Conservation (phyloP, 2,329 filamentous ascomycete genomes). For the Apiospora aurea region DNA sequence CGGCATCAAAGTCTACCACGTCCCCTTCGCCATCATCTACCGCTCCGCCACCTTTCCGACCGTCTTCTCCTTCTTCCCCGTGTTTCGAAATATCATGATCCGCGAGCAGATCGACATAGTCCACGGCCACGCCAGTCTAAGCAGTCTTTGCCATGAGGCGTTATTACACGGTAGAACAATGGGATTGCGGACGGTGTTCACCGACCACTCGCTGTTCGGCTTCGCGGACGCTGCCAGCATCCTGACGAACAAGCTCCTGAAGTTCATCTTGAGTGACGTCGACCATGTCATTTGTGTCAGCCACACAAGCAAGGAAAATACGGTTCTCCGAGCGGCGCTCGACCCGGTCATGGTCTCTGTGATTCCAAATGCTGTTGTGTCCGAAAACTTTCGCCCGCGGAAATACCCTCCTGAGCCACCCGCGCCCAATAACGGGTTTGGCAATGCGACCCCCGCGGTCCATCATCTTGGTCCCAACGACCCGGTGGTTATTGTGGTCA, state of each 20-base stretch:
- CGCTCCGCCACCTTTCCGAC: slow-evolving; percentile 93
- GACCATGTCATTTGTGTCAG: slow-evolving; percentile 99
- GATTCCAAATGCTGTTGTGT: slow-evolving; percentile 96
- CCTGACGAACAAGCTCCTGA: slow-evolving; percentile 94
- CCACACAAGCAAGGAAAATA: slow-evolving; percentile 99
- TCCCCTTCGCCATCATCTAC: slow-evolving; percentile 95
- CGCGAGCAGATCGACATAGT: slow-evolving; percentile 96
- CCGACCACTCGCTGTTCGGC: slow-evolving; percentile 95
- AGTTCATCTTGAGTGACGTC: slow-evolving; percentile 94
- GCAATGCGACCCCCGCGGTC: slow-evolving; percentile 59
- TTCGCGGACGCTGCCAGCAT: slow-evolving; percentile 97
- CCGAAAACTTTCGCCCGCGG: slow-evolving; percentile 89
- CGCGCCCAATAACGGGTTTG: slow-evolving; percentile 30
- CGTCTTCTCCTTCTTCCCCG: slow-evolving; percentile 97
- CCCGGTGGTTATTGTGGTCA: slow-evolving; percentile 94
- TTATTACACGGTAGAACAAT: slow-evolving; percentile 95
- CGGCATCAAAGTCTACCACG: slow-evolving; percentile 96
- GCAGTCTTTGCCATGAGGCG: slow-evolving; percentile 91
- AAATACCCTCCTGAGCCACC: slow-evolving; percentile 49
- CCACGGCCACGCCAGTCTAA: slow-evolving; percentile 94
- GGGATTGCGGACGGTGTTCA: slow-evolving; percentile 95
- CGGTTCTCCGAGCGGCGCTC: slow-evolving; percentile 89
- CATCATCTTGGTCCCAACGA: slow-evolving; percentile 81
- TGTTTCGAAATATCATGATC: slow-evolving; percentile 96
- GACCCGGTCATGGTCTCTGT: slow-evolving; percentile 98